phyloP scores from a whole-genome alignment of 192 early-diverging fungal genomes.

The Cladochytrium replicatum region DNA sequence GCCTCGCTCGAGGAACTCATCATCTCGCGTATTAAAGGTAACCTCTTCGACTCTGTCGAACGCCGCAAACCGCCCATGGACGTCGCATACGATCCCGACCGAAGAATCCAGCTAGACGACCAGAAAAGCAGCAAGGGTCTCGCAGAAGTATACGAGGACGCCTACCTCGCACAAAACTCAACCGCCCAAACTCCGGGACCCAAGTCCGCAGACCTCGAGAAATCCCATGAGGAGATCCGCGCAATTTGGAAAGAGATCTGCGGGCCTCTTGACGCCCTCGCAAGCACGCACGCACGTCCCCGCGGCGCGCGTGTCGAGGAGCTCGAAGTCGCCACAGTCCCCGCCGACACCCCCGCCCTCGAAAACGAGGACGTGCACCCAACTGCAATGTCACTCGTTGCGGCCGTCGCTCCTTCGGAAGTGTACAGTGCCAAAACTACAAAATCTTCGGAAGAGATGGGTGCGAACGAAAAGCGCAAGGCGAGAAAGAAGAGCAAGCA shows the following conservation, averaged over 20 bases:
- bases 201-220: constrained; percentile 62
- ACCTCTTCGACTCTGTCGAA: constrained; percentile 87
- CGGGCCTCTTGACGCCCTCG: constrained; percentile 79
- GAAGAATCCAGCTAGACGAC: constrained; percentile 71
- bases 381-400: constrained; percentile 67
- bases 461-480: constrained; percentile 63
- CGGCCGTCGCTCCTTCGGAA: constrained; percentile 81
- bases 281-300: constrained; percentile 90
- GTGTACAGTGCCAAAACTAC: constrained; percentile 68
- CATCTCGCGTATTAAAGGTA: constrained; percentile 80
- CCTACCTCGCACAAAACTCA: constrained; percentile 58
- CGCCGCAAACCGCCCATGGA: constrained; percentile 62
- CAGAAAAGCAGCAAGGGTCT: constrained; percentile 80
- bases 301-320: constrained; percentile 64
- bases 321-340: constrained; percentile 56
- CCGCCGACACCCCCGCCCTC: constrained; percentile 59
- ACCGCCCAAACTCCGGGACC: constrained; percentile 30
- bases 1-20: constrained; percentile 86
- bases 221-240: constrained; percentile 75
- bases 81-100: constrained; percentile 50
- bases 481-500: constrained; percentile 59
- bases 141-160: constrained; percentile 84
- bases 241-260: constrained; percentile 67
- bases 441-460: constrained; percentile 72
- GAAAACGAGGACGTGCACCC: constrained; percentile 95